Conservation (phyloP, 1,139 yeast species). For the Wickerhamomyces sp. region DNA sequence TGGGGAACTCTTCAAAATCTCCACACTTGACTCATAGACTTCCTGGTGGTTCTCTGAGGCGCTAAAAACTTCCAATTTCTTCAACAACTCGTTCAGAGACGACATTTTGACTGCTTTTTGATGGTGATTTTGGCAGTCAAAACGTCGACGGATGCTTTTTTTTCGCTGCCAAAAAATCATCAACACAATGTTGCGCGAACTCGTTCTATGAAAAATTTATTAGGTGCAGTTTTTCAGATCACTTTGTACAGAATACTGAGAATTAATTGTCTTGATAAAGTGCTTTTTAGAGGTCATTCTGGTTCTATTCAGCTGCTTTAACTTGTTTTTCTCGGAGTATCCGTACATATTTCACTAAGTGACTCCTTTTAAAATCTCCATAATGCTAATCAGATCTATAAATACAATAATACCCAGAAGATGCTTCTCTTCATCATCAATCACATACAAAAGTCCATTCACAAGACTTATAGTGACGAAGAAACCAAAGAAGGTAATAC, state of each 20-base stretch:
- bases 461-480: constrained; percentile 12
- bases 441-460: constrained; percentile 12
- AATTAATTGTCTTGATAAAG: not conserved
- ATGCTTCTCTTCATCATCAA: not conserved
- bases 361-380: no score
- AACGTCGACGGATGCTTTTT: not conserved
- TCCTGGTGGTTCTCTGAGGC: constrained; percentile 42
- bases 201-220: not conserved
- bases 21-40: constrained; percentile 40
- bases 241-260: no score
- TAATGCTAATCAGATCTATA: not conserved
- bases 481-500: not conserved
- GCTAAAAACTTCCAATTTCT: constrained; percentile 42
- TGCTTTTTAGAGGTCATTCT: not conserved
- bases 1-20: constrained; percentile 37
- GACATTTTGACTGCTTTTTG: constrained; percentile 10
- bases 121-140: not conserved
- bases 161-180: not conserved
- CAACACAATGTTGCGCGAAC: not conserved
- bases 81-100: constrained; percentile 36
- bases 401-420: not conserved
- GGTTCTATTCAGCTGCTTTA: not conserved
- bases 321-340: not conserved
- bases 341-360: no score
- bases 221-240: no score